Conservation (phyloP, 805 yeast species). For the Cyberlindnera mississippiensis region DNA sequence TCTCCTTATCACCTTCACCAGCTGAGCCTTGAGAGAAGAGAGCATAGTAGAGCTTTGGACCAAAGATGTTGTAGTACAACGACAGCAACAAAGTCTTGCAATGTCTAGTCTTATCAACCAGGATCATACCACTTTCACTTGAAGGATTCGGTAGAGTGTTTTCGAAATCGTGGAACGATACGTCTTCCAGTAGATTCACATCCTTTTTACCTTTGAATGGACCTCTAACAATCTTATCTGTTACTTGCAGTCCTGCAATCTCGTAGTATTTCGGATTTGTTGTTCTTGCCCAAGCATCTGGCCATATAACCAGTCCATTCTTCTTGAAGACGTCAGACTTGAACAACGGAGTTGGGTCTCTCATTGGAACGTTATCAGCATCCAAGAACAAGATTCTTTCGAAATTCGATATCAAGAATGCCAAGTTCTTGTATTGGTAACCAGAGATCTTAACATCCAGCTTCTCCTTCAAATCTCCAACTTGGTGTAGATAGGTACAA, state of each 20-base stretch:
- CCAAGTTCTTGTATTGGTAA: conserved; percentile 63
- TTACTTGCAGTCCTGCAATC: conserved; percentile 41
- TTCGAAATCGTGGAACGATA: conserved; percentile 49
- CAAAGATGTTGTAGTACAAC: conserved; percentile 59
- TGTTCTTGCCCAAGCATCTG: conserved; percentile 68
- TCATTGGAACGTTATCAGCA: conserved; percentile 68
- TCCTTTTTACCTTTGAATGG: conserved; percentile 24
- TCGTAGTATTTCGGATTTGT: conserved; percentile 57
- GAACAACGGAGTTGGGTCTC: conserved; percentile 51
- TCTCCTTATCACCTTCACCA: conserved; percentile 79
- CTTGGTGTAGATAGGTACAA: conserved; percentile 56
- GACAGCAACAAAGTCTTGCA: conserved; percentile 48
- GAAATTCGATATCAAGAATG: conserved; percentile 64
- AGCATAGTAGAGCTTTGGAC: conserved; percentile 57
- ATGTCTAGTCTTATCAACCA: conserved; percentile 53
- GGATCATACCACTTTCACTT: conserved; percentile 60
- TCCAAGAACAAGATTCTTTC: conserved; percentile 67
- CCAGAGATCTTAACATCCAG: conserved; percentile 47
- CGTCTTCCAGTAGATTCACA: conserved; percentile 22
- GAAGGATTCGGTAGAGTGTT: conserved; percentile 60
- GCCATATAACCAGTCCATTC: conserved; percentile 54
- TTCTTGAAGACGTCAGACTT: conserved; percentile 38
- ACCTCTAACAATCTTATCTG: conserved; percentile 33
- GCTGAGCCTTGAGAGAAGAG: conserved; percentile 56
- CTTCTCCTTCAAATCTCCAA: conserved; percentile 46